Conservation (phyloP, 768 basidiomycete genomes). For the Termitomyces sp. region DNA sequence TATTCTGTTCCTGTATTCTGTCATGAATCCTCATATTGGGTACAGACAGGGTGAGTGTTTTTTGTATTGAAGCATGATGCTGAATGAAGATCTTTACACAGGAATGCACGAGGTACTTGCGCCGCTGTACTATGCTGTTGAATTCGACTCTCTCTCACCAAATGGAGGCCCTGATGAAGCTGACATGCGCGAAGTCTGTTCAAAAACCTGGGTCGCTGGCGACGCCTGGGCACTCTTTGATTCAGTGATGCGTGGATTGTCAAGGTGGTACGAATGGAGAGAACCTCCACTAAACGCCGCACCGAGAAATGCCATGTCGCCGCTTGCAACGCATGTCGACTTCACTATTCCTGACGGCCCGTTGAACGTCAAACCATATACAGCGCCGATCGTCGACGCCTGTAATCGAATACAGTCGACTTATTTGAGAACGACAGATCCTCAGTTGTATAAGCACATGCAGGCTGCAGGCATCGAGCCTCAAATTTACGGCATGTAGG, state of each 20-base stretch:
- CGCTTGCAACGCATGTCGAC: slow-evolving; percentile 43
- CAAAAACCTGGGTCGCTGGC: slow-evolving; percentile 69
- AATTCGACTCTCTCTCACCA: slow-evolving; percentile 72
- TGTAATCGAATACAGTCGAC: slow-evolving; percentile 79
- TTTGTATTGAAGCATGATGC: neutral
- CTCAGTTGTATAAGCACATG: slow-evolving; percentile 71
- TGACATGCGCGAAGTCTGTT: slow-evolving; percentile 58
- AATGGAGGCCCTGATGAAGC: slow-evolving; percentile 29
- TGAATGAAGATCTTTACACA: slow-evolving; percentile 15
- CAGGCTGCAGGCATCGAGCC: slow-evolving; percentile 86
- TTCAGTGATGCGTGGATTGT: slow-evolving; percentile 73
- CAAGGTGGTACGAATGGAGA: slow-evolving; percentile 78
- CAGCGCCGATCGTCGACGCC: slow-evolving; percentile 81
- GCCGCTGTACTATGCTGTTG: slow-evolving; percentile 77
- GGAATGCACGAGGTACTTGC: slow-evolving; percentile 99
- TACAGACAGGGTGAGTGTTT: slow-evolving; percentile 72
- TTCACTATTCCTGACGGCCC: slow-evolving; percentile 45
- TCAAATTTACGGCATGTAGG: slow-evolving; percentile 95
- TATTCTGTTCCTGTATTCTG: slow-evolving; percentile 82
- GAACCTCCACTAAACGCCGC: slow-evolving; percentile 33
- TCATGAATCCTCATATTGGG: slow-evolving; percentile 77
- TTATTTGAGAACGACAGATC: slow-evolving; percentile 76
- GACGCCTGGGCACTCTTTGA: slow-evolving; percentile 88
- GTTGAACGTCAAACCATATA: slow-evolving; percentile 58
- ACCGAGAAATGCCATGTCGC: slow-evolving; percentile 21